phyloP scores from a whole-genome alignment of 768 basidiomycete species.

The Mycena vitilis region DNA sequence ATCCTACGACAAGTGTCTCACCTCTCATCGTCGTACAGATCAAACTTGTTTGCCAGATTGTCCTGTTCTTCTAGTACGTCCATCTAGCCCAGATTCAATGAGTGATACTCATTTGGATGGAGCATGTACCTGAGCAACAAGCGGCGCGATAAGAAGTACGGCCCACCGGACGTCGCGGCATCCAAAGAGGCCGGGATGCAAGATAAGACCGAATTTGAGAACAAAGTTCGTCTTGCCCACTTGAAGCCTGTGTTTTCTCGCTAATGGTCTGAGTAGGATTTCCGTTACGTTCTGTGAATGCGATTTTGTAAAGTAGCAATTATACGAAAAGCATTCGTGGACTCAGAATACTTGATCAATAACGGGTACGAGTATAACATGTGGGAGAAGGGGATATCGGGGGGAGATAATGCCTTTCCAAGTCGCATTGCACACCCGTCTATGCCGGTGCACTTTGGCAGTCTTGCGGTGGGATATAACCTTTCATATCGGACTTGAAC shows the following conservation, averaged over 20 bases:
- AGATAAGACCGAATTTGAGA: constrained; percentile 39
- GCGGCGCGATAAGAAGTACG: constrained; percentile 33
- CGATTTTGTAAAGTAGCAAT: too few species aligned
- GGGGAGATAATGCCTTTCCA: too few species aligned
- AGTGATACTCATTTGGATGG: background rate
- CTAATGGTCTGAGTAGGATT: constrained; percentile 4
- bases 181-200: constrained; percentile 39
- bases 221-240: constrained; percentile 25
- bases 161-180: constrained; percentile 30
- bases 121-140: constrained; percentile 33
- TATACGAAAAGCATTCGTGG: too few species aligned
- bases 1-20: background rate
- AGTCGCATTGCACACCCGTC: too few species aligned
- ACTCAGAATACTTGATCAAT: too few species aligned
- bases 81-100: background rate
- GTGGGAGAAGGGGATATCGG: too few species aligned
- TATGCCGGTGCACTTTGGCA: too few species aligned
- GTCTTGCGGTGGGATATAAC: too few species aligned
- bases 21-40: constrained; percentile 13
- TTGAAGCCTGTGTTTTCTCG: background rate
- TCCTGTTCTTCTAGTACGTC: constrained; percentile 29
- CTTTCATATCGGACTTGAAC: too few species aligned
- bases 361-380: too few species aligned
- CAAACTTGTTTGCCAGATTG: constrained; percentile 36
- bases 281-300: constrained; percentile 34